Conservation (phyloP, 73 alveolate species). For the Paramecium caudatum region DNA sequence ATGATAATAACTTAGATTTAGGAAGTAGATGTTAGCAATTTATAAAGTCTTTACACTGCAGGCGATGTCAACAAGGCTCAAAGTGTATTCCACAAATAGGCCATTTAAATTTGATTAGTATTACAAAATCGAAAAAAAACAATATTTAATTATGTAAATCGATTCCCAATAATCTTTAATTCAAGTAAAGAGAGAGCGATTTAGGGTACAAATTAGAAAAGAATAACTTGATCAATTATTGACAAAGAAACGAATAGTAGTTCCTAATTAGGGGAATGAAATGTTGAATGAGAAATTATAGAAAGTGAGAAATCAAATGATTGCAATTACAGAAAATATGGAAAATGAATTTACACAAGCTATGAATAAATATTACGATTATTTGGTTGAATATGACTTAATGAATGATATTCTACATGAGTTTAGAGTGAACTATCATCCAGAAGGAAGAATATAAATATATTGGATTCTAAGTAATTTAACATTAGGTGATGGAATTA, state of each 20-base stretch:
- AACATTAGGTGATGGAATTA: constrained; percentile 17
- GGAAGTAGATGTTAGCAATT: not conserved
- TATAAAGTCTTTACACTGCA: constrained; percentile 21
- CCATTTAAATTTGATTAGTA: constrained; percentile 64
- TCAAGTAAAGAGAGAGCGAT: constrained; percentile 33
- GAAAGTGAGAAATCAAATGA: not conserved
- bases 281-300: not conserved
- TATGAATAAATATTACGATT: constrained; percentile 9
- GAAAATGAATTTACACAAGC: not conserved
- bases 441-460: not conserved
- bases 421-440: not conserved
- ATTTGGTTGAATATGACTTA: not conserved
- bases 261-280: not conserved
- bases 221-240: not conserved
- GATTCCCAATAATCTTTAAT: no score
- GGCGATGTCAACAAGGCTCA: constrained; percentile 29
- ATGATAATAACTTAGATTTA: not conserved
- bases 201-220: constrained; percentile 18
- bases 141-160: not conserved
- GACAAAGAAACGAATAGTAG: constrained; percentile 10
- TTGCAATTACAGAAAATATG: not conserved
- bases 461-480: constrained; percentile 56
- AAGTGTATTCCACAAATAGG: constrained; percentile 48
- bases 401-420: constrained; percentile 6
- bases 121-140: constrained; percentile 20